phyloP scores from a whole-genome alignment of 805 yeast species.

The Teunomyces tritomae region DNA sequence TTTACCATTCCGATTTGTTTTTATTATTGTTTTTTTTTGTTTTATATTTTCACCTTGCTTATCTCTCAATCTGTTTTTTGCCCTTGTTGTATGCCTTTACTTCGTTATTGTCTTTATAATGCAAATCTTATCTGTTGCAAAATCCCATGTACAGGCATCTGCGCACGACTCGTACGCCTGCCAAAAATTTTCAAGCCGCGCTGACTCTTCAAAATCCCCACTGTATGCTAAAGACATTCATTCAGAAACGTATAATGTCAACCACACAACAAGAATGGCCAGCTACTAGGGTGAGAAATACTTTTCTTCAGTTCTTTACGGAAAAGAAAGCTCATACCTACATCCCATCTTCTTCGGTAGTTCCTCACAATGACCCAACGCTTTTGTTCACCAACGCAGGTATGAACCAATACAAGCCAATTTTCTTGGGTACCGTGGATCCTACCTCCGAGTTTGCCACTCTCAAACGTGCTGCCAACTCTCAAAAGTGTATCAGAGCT shows the following conservation, averaged over 20 bases:
- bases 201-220: background rate
- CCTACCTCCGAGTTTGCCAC: conserved; percentile 85
- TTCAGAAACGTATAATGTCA: conserved; percentile 19
- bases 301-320: conserved; percentile 81
- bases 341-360: conserved; percentile 90
- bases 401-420: conserved; percentile 98
- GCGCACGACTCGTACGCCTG: background rate
- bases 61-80: background rate
- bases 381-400: conserved; percentile 97
- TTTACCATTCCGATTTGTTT: background rate
- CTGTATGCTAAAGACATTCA: conserved; percentile 14
- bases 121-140: background rate
- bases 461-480: conserved; percentile 86
- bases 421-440: conserved; percentile 94
- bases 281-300: conserved; percentile 64
- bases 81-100: background rate
- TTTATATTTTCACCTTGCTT: conserved; percentile 5
- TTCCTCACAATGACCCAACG: conserved; percentile 98
- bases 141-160: background rate
- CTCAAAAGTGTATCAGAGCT: conserved; percentile 98
- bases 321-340: conserved; percentile 64
- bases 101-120: background rate
- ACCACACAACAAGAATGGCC: conserved; percentile 34
- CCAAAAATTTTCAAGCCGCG: conserved; percentile 3
- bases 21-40: background rate